Evolutionary conservation across 257 asterid genomes (phyloP).

Genomic region (Fraxinus excelsior): DNA sequence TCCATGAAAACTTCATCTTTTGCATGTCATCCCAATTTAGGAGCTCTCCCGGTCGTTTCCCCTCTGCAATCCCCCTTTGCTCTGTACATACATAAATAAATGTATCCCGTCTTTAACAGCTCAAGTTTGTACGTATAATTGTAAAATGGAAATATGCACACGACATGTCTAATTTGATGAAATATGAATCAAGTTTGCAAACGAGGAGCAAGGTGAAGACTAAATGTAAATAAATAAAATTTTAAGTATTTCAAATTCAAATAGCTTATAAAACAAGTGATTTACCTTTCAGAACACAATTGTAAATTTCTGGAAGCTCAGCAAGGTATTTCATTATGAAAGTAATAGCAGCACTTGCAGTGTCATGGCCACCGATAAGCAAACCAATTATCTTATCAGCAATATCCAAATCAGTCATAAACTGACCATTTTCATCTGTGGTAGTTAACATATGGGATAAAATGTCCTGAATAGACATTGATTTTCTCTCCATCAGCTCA

Average conservation of each 20-base stretch:
- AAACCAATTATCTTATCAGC: constrained; percentile 17
- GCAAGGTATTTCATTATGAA: constrained; percentile 24
- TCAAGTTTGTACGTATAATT: no score
- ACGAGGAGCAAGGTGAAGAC: no score
- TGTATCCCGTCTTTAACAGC: no score
- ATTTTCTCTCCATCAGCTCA: background rate
- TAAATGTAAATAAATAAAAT: background rate
- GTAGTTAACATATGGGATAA: constrained; percentile 17
- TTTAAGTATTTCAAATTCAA: background rate
- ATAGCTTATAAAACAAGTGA: background rate
- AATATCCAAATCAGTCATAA: constrained; percentile 18
- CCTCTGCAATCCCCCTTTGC: constrained; percentile 30
- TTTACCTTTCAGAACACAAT: constrained; percentile 21
- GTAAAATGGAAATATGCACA: no score
- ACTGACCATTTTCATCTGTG: constrained; percentile 14
- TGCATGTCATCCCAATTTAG: constrained; percentile 41
- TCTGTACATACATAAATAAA: constrained; percentile 19
- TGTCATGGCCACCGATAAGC: constrained; percentile 22
- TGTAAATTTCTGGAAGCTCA: constrained; percentile 22
- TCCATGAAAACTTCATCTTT: constrained; percentile 43
- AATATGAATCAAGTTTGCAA: no score
- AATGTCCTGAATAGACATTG: background rate
- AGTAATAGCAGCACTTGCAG: constrained; percentile 14
- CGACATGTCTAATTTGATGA: no score
- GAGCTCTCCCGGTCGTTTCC: constrained; percentile 26